Evolutionary conservation across 805 yeast species (phyloP), one percentile per base, ranked within the genome.

Genomic region (Middelhovenomyces tepae): DNA sequence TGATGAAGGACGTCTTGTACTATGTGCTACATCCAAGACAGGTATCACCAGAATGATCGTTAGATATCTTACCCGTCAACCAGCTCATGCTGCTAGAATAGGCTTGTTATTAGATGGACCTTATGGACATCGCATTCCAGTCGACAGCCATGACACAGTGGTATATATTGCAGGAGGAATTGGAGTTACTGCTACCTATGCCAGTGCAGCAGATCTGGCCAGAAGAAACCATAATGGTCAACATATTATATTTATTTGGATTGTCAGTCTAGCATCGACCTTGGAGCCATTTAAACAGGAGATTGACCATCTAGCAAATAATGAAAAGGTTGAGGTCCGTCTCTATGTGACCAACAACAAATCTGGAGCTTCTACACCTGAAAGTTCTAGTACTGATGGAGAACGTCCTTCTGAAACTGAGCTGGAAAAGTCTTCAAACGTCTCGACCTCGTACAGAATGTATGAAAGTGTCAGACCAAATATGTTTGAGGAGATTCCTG

Each of bases 41-140:
- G 52, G 51, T n/a, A 27, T 40, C 15, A 48, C 51, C 8, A 34
- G 16, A 20, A 14, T 7, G 13, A 16, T 39, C 7, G 25, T 28
- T n/a, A 22, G 21, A 11, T 9, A 16, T 9, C 31, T 35, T 20
- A 27, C 16, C 5, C n/a, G 15, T 15, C 17, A n/a, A 7, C 28
- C 15, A 11, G 19, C 26, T 13, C 18, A 20, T n/a, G 21, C 18
- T 4, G 26, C 14, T 13, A 15, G 23, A n/a, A 7, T 35, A 10
- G 35, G 37, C 7, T 63, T 71, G 11, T 57, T 65, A 18, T 48
- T 74, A 8, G 84, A 77, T 47, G 84, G 84, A 0, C 78, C 81
- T 3, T 77, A 77, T 45, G 83, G 83, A 1, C 52, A 54, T 14
- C 47, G 49, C 10, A 47, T 61, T 2, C 67, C 67, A 17, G 56